Conservation (phyloP, 176 grass and related monocot species). For the Dactylis glomerata region DNA sequence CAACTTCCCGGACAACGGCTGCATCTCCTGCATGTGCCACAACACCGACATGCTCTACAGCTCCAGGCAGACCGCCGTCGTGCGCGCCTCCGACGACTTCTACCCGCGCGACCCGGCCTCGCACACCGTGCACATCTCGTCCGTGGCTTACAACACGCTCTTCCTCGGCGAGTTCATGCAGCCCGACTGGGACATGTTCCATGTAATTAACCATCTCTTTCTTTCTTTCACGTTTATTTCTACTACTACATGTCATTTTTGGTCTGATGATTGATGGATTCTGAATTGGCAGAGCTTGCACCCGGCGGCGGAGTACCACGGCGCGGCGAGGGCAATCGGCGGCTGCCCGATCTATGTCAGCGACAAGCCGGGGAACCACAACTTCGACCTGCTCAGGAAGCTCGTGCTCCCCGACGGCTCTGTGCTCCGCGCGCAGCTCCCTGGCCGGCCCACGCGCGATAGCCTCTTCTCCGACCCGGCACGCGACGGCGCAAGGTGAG, state of each 20-base stretch:
- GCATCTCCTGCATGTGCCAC: conserved; percentile 90
- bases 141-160: conserved; percentile 73
- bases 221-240: background rate
- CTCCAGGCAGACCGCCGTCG: conserved; percentile 55
- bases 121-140: conserved; percentile 71
- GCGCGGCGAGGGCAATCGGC: conserved; percentile 60
- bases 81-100: conserved; percentile 84
- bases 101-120: conserved; percentile 82
- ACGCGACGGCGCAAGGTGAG: conserved; percentile 57
- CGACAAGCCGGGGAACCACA: conserved; percentile 78
- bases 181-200: conserved; percentile 98
- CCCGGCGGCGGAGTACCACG: conserved; percentile 85
- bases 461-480: conserved; percentile 87
- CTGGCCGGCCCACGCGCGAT: conserved; percentile 64
- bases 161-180: conserved; percentile 95
- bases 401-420: conserved; percentile 76
- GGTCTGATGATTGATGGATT: background rate
- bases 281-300: conserved; percentile 54
- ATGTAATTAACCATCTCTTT: conserved; percentile 17
- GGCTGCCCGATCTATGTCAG: conserved; percentile 68
- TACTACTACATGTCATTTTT: background rate
- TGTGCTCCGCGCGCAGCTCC: conserved; percentile 62
- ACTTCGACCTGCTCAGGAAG: conserved; percentile 74
- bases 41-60: conserved; percentile 82
- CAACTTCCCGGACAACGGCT: conserved; percentile 78